These are phyloP conservation scores for Halteria grandinella DNA, from an alignment of 73 alveolate genomes.

Conservation along the genomic window DNA sequence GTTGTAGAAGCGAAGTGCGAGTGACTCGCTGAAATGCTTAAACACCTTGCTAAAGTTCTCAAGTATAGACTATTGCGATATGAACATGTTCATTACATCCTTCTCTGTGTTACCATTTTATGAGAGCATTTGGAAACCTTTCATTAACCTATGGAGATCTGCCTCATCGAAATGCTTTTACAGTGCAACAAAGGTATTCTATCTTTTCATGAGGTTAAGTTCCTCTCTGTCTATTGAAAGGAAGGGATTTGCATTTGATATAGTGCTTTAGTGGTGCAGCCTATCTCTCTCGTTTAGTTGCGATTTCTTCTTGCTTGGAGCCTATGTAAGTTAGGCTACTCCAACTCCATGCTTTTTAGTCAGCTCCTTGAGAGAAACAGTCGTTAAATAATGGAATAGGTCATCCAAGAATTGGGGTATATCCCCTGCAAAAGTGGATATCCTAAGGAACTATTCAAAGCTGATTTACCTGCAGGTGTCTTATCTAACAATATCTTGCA, in stretches of 20 bases:
- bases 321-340: not conserved
- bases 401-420: constrained; percentile 31
- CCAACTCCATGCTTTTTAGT: not conserved
- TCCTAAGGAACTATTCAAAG: constrained; percentile 19
- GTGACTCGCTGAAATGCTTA: not conserved
- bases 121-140: not conserved
- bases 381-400: constrained; percentile 1
- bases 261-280: constrained; percentile 1
- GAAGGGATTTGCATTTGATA: too few relatives aligned
- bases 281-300: constrained; percentile 13
- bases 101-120: not conserved
- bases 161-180: not conserved
- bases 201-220: not conserved
- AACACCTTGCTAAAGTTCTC: constrained; percentile 32
- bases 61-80: constrained; percentile 3
- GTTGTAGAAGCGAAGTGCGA: constrained; percentile 33
- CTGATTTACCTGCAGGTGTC: constrained; percentile 2
- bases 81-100: constrained; percentile 5
- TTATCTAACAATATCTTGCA: not conserved
- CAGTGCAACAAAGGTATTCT: not conserved
- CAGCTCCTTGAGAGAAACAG: not conserved
- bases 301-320: not conserved
- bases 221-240: constrained; percentile 17
- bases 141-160: not conserved
- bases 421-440: constrained; percentile 15